A percentile compares a stretch with the other conserved stretches of the same genome.
phyloP scores from a whole-genome alignment of 2,329 filamentous ascomycete genomes.

The Aspergillus caelatus region DNA sequence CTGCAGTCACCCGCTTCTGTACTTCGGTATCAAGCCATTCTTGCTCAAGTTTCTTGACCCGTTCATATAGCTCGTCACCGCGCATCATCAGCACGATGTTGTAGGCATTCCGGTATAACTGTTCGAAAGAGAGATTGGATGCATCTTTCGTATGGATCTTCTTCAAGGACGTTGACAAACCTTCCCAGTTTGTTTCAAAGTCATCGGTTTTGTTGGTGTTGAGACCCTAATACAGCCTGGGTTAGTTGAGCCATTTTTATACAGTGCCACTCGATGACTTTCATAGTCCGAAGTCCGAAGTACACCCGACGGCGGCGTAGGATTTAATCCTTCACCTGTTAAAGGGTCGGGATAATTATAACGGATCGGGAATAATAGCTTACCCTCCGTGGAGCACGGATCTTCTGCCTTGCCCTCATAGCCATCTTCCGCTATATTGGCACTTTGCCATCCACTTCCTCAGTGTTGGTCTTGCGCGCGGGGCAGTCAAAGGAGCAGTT shows the following conservation, averaged over 20 bases:
- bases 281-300: background rate
- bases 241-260: constrained; percentile 7
- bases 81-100: constrained; percentile 90
- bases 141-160: constrained; percentile 94
- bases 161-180: constrained; percentile 72
- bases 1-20: constrained; percentile 67
- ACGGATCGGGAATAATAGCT: constrained; percentile 34
- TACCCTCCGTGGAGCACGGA: constrained; percentile 69
- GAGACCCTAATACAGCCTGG: constrained; percentile 53
- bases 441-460: constrained; percentile 14
- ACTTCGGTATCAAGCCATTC: constrained; percentile 78
- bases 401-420: constrained; percentile 63
- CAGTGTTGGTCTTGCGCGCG: constrained; percentile 10
- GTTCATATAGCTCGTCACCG: constrained; percentile 77
- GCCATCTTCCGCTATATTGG: constrained; percentile 44
- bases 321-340: background rate
- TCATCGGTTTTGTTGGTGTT: constrained; percentile 64
- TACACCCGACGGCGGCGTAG: background rate
- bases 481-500: constrained; percentile 14
- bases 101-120: constrained; percentile 91
- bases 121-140: constrained; percentile 87
- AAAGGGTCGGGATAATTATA: constrained; percentile 1
- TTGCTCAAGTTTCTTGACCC: constrained; percentile 78
- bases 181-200: constrained; percentile 83
- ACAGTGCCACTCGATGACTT: background rate